Base-by-base conservation (phyloP, 352 stramenopile species). In the Phytophthora pisi region DNA sequence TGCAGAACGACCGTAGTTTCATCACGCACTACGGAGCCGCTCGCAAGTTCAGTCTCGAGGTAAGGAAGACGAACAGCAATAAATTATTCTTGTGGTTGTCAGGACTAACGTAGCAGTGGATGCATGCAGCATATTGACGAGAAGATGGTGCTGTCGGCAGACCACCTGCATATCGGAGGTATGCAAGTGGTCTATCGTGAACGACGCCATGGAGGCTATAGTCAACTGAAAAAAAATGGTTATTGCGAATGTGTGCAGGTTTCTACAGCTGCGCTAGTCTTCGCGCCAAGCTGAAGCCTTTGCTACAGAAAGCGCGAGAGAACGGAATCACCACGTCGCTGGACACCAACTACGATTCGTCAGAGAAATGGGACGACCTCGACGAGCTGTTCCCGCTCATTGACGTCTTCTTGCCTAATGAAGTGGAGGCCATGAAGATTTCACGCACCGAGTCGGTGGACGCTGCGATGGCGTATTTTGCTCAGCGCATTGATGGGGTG, bases 271-370 rank as follows among this genome's bases (percentile, higher is more conserved):
- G 83, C 72, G 64, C 75, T 11, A 86, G 72, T 28, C 70, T 95
- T 16, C 74, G 89, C 64, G 45, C 68, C 10, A 85, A 83, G n/a
- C 68, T 96, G 42, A 78, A 78, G 68, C 71, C 77, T 24, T 51
- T 92, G 47, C 64, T 94, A 7, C 57, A 83, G 52, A 81, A 80
- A 61, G 85, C 85, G 13, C 82, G 70, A 38, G 74, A 75, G 23
- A 79, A 81, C 26, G 88, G 86, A 4, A 81, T 95, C 26, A 93
- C 84, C 13, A 89, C 83, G 11, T 93, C 86, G 5, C 73, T 96
- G 16, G 88, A 96, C 60, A 95, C 85, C 16, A 96, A 96, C 69
- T 96, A 95, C 66, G 88, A 95, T 59, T 79, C 74, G 24, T 81
- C 73, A 16, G 86, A 93, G 66, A 57, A 71, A 31, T 96, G 88